Evolutionary conservation across 2,329 filamentous ascomycete species (phyloP), one percentile per base, ranked within the genome.

Genomic region (Alternaria sp.): DNA sequence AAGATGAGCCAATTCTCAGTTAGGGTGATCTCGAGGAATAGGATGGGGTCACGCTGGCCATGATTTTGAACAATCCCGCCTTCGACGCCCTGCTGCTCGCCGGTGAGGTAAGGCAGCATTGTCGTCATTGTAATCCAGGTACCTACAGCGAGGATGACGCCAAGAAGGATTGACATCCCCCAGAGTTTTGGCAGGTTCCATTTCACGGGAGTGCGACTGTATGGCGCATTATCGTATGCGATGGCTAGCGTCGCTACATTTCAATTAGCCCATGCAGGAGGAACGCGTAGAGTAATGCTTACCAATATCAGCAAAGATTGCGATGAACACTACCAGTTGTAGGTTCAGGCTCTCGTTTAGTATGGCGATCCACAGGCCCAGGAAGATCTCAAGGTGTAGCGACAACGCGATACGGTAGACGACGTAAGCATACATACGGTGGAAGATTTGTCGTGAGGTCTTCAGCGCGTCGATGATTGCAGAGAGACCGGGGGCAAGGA

Each of bases 1-100:
- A 97, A 96, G 82, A 97, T 97, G 56, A 97, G 87, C 93, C 93
- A 97, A 85, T 96, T 97, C 86, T 97, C 92, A 64, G 93, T 94
- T 58, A 97, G 88, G 12, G 92, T 93, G 80, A 97, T 92, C 83
- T 97, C 89, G 40, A 97, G 89, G 88, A 97, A 97, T 75, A 97
- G 83, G 62, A 97, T 89, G 73, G 90, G 89, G 72, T 97, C 92
- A 59, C 92, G 84, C 78, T 90, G 87, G 87, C 93, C 93, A 73
- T 91, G 92, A 84, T 96, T 95, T 86, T 97, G 91, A 69, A 94
- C 91, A 73, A 97, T 95, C 87, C 93, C 93, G 73, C 91, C 91
- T 71, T 91, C 82, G 74, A 90, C 83, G 67, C 87, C 86, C 68
- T 87, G 83, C 75, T 79, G 65, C 40, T 71, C 72, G 5, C 63